Conservation (phyloP, 352 stramenopile genomes). For the Globisporangium orthogonon region DNA sequence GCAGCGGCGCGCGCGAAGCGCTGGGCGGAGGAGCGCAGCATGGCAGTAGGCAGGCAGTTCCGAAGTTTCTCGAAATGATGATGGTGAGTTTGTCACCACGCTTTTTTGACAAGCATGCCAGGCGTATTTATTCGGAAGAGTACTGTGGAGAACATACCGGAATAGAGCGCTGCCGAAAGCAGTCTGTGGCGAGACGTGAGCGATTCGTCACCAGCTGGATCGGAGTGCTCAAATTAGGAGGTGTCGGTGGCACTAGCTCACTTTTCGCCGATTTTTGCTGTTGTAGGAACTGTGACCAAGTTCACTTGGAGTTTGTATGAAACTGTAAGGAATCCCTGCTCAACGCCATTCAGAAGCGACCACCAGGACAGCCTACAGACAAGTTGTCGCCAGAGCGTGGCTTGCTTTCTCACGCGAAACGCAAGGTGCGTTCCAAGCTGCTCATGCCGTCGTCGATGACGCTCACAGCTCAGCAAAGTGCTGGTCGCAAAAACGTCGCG, state of each 20-base stretch:
- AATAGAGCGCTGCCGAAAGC: not conserved
- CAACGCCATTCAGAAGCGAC: too few species aligned
- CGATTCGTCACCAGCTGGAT: not conserved
- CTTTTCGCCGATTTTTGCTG: too few species aligned
- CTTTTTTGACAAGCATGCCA: not conserved
- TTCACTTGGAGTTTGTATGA: not conserved
- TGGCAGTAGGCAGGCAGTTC: constrained; percentile 10
- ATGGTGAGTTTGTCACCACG: not conserved
- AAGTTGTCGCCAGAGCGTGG: too few species aligned
- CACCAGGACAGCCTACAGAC: too few species aligned
- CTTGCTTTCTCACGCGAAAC: too few species aligned
- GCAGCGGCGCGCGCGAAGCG: constrained; percentile 29
- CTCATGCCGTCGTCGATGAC: not conserved
- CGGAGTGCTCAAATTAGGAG: not conserved
- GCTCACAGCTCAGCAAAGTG: too few species aligned
- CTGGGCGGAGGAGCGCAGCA: constrained; percentile 47
- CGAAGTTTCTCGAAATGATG: constrained; percentile 23
- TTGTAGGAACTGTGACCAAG: too few species aligned
- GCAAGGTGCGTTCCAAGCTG: too few species aligned
- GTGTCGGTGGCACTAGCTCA: not conserved
- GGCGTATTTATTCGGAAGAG: not conserved
- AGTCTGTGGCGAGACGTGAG: not conserved
- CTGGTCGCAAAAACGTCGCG: not conserved
- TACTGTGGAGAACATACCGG: not conserved
- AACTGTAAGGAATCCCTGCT: too few species aligned